phyloP scores from a whole-genome alignment of 768 basidiomycete genomes.

The Psilocybe sp. region DNA sequence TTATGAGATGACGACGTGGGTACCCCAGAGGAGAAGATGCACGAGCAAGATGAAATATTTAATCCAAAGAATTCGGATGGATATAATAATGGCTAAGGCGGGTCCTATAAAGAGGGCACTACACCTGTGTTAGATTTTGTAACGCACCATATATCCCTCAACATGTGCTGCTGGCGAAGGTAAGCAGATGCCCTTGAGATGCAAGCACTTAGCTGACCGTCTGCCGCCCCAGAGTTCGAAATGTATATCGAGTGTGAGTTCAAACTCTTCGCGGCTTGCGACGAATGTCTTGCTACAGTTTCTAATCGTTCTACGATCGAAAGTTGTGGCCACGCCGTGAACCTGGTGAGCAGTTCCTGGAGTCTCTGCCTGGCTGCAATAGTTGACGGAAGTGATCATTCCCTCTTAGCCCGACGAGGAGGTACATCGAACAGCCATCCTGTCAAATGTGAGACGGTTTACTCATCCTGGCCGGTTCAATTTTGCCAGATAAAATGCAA shows the following conservation, averaged over 20 bases:
- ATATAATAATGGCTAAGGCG: slow-evolving; percentile 9
- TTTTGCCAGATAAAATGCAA: slow-evolving; percentile 57
- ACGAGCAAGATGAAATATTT: slow-evolving; percentile 16
- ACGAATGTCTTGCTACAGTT: not conserved
- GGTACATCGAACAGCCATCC: slow-evolving; percentile 24
- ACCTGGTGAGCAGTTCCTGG: slow-evolving; percentile 34
- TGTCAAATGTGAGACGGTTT: no score
- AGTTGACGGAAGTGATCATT: not conserved
- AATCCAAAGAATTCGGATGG: slow-evolving; percentile 6
- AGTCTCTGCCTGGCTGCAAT: not conserved
- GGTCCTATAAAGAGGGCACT: slow-evolving; percentile 21
- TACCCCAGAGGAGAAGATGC: slow-evolving; percentile 9
- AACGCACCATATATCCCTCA: slow-evolving; percentile 11
- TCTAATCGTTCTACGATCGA: slow-evolving; percentile 7
- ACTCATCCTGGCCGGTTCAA: no score
- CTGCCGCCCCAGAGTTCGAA: slow-evolving; percentile 44
- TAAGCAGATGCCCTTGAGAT: slow-evolving; percentile 24
- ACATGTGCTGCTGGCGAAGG: slow-evolving; percentile 64
- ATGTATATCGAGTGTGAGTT: slow-evolving; percentile 50
- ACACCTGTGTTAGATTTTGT: not conserved
- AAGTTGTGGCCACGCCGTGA: slow-evolving; percentile 56
- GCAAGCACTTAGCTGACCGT: slow-evolving; percentile 8
- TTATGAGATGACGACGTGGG: no score
- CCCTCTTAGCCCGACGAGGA: slow-evolving; percentile 54
- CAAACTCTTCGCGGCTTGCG: not conserved